phyloP scores from a whole-genome alignment of 2,329 filamentous ascomycete species.

The Alternaria brassicicola region DNA sequence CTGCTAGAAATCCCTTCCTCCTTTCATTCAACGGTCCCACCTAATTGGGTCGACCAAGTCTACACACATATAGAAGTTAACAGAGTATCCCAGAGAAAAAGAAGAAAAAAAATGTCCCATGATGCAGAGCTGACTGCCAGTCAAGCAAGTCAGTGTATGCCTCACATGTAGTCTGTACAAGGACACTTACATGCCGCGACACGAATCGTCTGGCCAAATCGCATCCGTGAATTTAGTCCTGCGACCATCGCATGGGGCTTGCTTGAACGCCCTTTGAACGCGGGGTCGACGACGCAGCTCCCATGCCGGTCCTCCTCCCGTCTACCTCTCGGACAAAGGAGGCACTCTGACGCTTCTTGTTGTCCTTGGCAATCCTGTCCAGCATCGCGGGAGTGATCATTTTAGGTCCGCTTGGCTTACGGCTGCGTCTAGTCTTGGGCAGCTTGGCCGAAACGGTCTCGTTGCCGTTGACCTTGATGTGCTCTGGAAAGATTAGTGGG shows the following conservation, averaged over 20 bases:
- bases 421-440: not conserved
- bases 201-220: not conserved
- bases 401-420: not conserved
- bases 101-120: too few relatives aligned
- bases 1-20: too few relatives aligned
- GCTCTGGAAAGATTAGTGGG: not conserved
- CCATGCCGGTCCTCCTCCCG: not conserved
- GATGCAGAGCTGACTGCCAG: too few relatives aligned
- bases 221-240: not conserved
- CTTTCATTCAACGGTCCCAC: too few relatives aligned
- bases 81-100: too few relatives aligned
- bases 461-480: not conserved
- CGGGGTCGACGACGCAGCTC: not conserved
- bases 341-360: not conserved
- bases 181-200: not conserved
- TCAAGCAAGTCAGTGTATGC: too few relatives aligned
- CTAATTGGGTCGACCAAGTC: too few relatives aligned
- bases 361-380: not conserved
- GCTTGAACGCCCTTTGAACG: not conserved
- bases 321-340: not conserved
- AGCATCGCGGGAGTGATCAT: not conserved
- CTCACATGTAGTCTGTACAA: too few relatives aligned
- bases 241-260: slow-evolving; percentile 10
- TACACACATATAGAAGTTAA: too few relatives aligned
- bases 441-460: not conserved